Conservation (phyloP, 139 green algal genomes). For the Chlamydomonas eustigma region DNA sequence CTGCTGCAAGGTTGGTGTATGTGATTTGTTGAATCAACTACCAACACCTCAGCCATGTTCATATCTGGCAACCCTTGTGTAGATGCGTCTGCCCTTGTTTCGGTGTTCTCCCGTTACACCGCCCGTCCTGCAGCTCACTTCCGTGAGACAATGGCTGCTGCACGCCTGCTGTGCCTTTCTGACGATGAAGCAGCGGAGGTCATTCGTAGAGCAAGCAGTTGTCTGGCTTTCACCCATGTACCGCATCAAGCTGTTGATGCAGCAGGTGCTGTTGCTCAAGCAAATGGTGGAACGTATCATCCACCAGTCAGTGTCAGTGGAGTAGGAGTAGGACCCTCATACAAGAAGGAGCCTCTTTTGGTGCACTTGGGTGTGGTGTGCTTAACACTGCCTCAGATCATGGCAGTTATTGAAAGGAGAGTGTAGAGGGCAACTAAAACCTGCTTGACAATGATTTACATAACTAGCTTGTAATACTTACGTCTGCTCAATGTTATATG, state of each 20-base stretch:
- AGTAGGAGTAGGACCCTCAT: background rate
- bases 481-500: too few species aligned
- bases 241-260: too few species aligned
- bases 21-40: too few species aligned
- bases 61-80: too few species aligned
- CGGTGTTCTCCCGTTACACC: slow-evolving; percentile 27
- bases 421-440: too few species aligned
- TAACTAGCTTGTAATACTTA: too few species aligned
- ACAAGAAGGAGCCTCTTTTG: slow-evolving; percentile 24
- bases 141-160: slow-evolving; percentile 27
- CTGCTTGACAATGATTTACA: too few species aligned
- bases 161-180: slow-evolving; percentile 19
- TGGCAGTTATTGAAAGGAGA: slow-evolving; percentile 30
- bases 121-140: slow-evolving; percentile 30
- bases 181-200: slow-evolving; percentile 31
- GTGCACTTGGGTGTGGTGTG: slow-evolving; percentile 14
- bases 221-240: too few species aligned
- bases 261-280: too few species aligned
- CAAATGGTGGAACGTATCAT: too few species aligned
- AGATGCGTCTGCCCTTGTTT: slow-evolving; percentile 21
- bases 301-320: background rate
- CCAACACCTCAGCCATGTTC: too few species aligned
- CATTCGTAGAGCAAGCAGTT: slow-evolving; percentile 12
- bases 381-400: slow-evolving; percentile 31
- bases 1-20: too few species aligned